Base-by-base conservation (phyloP, 345 rosid species). In the Hypericum androsaemum region DNA sequence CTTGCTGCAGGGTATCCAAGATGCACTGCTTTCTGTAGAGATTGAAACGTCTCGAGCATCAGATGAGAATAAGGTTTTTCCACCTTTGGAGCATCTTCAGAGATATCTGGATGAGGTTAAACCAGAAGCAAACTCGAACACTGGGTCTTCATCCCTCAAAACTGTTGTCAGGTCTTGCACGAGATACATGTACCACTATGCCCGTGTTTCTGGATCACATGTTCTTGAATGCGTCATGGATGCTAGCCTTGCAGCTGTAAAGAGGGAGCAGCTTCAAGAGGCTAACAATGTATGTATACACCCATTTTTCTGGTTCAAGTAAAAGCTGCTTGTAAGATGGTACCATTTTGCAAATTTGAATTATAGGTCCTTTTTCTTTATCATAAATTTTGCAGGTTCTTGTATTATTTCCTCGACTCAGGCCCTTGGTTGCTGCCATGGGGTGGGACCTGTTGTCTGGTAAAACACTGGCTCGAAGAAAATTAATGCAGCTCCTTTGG, bases 361-460 rank as follows among this genome's bases (percentile, higher is more conserved):
- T 8, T 46, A 8, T 8, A 11, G 2, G 43, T n/a, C 42, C 39
- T 28, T 48, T 56, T 52, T 28, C 35, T 70, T 68, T 36, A 56
- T 58, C 36, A 42, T 54, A 52, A 35, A 11, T 67, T 41, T 58
- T 61, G 43, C 71, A 90, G 98, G 63, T 90, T 62, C 89, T 90
- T 64, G 50, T 57, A 50, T 66, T 84, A 60, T 82, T 77, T 69
- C 98, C 95, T 8, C 77, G 80, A 58, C 82, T 90, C 62, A 77
- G 79, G 65, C 89, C 98, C 13, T 50, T 90, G 41, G 81, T 87
- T 58, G 98, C 96, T 62, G 80, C 81, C 52, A 90, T 90, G 94
- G 96, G 96, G 45, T 90, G 98, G 98, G 98, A 90, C 77, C 70
- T 90, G 40, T 68, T 90, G 68, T 64, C 77, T 57, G 87, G 92